Conservation (phyloP, 73 alveolate species). For the Strombidium stylifer region DNA sequence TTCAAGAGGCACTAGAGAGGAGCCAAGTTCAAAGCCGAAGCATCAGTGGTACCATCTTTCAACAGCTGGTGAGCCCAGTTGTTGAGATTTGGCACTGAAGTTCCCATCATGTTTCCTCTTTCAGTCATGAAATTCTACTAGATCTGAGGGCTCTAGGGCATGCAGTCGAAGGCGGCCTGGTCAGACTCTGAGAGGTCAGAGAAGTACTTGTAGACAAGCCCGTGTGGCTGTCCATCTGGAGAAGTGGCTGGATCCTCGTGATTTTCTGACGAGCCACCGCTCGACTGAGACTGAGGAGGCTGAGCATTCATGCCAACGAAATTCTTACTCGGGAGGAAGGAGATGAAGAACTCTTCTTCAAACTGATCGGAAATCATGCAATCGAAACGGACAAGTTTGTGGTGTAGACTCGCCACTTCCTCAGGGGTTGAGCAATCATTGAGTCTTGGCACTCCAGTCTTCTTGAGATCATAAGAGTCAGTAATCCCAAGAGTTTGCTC, state of each 20-base stretch:
- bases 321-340: too few relatives aligned
- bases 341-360: conserved; percentile 42
- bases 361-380: conserved; percentile 37
- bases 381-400: conserved; percentile 30
- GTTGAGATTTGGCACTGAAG: conserved; percentile 17
- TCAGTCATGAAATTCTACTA: background rate
- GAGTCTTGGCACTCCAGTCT: conserved; percentile 20
- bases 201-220: conserved; percentile 32
- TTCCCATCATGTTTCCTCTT: conserved; percentile 28
- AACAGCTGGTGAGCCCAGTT: conserved; percentile 10
- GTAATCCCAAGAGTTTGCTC: too few relatives aligned
- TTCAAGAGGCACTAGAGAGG: conserved; percentile 27
- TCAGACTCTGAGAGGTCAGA: conserved; percentile 10
- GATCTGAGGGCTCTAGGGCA: too few relatives aligned
- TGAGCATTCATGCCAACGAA: background rate
- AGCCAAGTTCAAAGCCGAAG: too few relatives aligned
- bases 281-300: background rate
- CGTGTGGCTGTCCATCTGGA: too few relatives aligned
- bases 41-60: background rate
- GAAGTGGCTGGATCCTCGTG: background rate
- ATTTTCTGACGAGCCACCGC: background rate
- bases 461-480: too few relatives aligned
- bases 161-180: too few relatives aligned
- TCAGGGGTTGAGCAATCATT: conserved; percentile 8
- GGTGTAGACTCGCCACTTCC: background rate